A percentile compares a stretch with the other conserved stretches of the same genome.
Conservation (phyloP, 441 rosid genomes). For the Gossypium gossypioides region DNA sequence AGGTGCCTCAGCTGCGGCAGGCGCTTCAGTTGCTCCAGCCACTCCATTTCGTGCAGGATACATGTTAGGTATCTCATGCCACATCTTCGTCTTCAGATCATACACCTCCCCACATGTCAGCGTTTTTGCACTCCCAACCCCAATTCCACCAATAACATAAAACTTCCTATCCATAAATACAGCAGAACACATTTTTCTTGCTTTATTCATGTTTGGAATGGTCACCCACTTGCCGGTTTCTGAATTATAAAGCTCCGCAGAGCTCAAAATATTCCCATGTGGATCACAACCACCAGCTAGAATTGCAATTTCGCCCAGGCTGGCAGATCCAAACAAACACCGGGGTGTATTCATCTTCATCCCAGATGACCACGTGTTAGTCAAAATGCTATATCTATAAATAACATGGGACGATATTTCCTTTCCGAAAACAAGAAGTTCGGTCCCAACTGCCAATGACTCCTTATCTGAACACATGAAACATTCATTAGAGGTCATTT, state of each 20-base stretch:
- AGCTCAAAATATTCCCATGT: slow-evolving; percentile 37
- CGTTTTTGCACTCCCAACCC: slow-evolving; percentile 26
- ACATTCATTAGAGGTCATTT: slow-evolving; percentile 49
- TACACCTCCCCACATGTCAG: slow-evolving; percentile 62
- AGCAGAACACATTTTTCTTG: slow-evolving; percentile 71
- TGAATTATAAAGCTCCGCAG: slow-evolving; percentile 61
- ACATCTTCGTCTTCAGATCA: slow-evolving; percentile 39
- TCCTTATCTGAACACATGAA: slow-evolving; percentile 66
- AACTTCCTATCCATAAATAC: slow-evolving; percentile 71
- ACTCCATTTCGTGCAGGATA: slow-evolving; percentile 33
- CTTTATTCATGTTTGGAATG: slow-evolving; percentile 50
- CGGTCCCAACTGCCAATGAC: slow-evolving; percentile 72
- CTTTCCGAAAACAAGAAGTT: slow-evolving; percentile 71
- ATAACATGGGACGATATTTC: slow-evolving; percentile 44
- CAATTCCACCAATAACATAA: slow-evolving; percentile 67
- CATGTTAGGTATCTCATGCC: slow-evolving; percentile 59
- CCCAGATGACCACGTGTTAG: slow-evolving; percentile 55
- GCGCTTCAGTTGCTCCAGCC: slow-evolving; percentile 20
- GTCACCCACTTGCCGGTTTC: slow-evolving; percentile 48
- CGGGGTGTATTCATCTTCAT: slow-evolving; percentile 57
- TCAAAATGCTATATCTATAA: slow-evolving; percentile 52
- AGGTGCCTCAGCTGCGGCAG: slow-evolving; percentile 53
- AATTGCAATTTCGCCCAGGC: slow-evolving; percentile 53
- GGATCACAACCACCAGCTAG: slow-evolving; percentile 76
- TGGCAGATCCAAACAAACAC: slow-evolving; percentile 75